Evolutionary conservation across 495 filamentous ascomycete species (phyloP).

Genomic region (Neurospora sp.): DNA sequence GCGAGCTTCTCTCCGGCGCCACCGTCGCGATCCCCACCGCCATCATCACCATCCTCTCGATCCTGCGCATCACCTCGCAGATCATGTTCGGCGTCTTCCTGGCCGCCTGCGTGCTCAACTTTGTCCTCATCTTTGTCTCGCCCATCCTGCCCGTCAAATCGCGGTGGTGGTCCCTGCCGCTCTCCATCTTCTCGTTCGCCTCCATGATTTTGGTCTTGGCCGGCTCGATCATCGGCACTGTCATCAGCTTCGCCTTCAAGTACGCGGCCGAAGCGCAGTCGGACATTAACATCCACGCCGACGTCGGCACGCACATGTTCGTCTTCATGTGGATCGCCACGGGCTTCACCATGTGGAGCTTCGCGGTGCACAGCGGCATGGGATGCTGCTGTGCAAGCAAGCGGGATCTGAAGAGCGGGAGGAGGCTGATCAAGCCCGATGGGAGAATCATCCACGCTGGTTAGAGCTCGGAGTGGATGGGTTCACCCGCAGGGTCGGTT

Average conservation of each 20-base stretch:
- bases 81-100: conserved; percentile 91
- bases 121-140: conserved; percentile 42
- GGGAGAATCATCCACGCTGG: neutral
- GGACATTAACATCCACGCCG: conserved; percentile 64
- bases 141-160: conserved; percentile 30
- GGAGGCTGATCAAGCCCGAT: conserved; percentile 11
- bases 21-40: conserved; percentile 70
- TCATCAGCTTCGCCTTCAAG: conserved; percentile 69
- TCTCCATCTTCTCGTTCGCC: conserved; percentile 53
- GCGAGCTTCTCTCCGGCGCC: conserved; percentile 70
- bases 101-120: conserved; percentile 52
- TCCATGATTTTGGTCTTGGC: conserved; percentile 56
- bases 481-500: neutral
- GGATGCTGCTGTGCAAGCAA: conserved; percentile 62
- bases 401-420: conserved; percentile 47
- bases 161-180: conserved; percentile 36
- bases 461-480: neutral
- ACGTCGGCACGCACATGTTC: conserved; percentile 66
- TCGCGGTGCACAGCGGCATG: conserved; percentile 58
- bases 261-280: conserved; percentile 54
- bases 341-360: conserved; percentile 54
- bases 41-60: conserved; percentile 57
- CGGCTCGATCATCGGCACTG: conserved; percentile 64
- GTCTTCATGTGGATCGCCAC: conserved; percentile 82
- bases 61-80: conserved; percentile 69